Percentiles rank a stretch among this genome's conserved stretches.
These are phyloP conservation scores for Pseudogymnoascus sp. DNA, from an alignment of 2,329 filamentous ascomycete species.

Conservation along the genomic window DNA sequence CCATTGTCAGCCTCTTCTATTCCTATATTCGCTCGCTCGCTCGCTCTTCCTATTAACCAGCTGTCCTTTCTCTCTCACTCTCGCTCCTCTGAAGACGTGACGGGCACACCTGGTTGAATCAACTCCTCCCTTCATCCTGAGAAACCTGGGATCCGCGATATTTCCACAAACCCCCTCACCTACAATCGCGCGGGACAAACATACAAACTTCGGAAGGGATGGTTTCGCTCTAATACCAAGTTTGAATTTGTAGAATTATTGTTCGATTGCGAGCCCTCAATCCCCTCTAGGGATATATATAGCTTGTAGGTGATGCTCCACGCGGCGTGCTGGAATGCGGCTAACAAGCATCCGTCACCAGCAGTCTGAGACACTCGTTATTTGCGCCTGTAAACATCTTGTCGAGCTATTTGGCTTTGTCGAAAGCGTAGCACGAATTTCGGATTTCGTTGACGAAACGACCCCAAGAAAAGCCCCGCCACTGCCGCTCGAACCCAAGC, in stretches of 20 bases:
- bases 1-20: slow-evolving; percentile 21
- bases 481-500: neutral
- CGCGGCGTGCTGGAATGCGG: neutral
- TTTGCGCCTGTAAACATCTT: neutral
- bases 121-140: neutral
- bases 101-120: neutral
- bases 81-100: slow-evolving; percentile 2
- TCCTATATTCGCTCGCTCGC: slow-evolving; percentile 14
- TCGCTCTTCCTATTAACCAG: slow-evolving; percentile 2
- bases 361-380: neutral
- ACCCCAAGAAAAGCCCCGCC: neutral
- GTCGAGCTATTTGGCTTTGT: neutral
- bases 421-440: neutral
- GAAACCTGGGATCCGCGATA: neutral
- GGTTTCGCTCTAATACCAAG: neutral
- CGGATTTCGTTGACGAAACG: neutral
- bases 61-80: neutral
- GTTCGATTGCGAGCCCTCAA: neutral
- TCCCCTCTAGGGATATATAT: neutral
- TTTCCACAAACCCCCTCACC: neutral
- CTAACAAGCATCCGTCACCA: neutral
- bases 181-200: slow-evolving; percentile 1
- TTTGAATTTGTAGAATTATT: neutral
- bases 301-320: neutral
- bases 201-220: neutral